phyloP scores from a whole-genome alignment of 2,329 filamentous ascomycete species.

The Clarireedia monteithiana region DNA sequence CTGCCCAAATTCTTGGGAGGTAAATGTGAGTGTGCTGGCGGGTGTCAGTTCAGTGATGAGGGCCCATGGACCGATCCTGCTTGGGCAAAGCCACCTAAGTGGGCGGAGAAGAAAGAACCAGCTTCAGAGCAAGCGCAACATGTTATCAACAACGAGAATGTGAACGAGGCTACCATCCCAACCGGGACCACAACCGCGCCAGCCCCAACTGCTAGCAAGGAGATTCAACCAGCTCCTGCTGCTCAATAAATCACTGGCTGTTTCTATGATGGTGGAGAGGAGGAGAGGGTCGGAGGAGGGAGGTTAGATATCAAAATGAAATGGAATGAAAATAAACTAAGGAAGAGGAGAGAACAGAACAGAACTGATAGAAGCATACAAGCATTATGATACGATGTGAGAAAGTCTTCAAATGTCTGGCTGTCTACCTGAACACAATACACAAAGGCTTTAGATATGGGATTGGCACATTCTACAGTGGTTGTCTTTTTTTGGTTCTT shows the following conservation, averaged over 20 bases:
- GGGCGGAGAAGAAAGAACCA: conserved; percentile 27
- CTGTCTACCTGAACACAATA: not conserved
- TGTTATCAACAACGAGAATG: conserved; percentile 31
- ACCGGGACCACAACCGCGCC: conserved; percentile 17
- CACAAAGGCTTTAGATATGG: conserved; percentile 4
- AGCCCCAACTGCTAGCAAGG: conserved; percentile 13
- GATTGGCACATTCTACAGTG: not conserved
- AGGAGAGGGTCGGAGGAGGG: not conserved
- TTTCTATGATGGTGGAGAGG: not conserved
- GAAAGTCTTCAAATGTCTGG: not conserved
- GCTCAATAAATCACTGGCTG: conserved; percentile 15
- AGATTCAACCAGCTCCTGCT: conserved; percentile 19
- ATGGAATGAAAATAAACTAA: not conserved
- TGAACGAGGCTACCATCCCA: conserved; percentile 19
- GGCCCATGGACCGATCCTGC: conserved; percentile 79
- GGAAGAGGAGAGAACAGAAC: not conserved
- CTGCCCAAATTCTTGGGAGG: conserved; percentile 83
- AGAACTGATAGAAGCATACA: not conserved
- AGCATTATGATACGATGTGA: not conserved
- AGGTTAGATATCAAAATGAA: not conserved
- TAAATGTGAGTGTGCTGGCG: conserved; percentile 70
- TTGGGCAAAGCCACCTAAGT: conserved; percentile 59
- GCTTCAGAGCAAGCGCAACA: conserved; percentile 38
- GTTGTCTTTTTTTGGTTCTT: not conserved
- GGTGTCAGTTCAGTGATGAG: conserved; percentile 79